Conservation (phyloP, 768 basidiomycete species). For the Suillus sp. region DNA sequence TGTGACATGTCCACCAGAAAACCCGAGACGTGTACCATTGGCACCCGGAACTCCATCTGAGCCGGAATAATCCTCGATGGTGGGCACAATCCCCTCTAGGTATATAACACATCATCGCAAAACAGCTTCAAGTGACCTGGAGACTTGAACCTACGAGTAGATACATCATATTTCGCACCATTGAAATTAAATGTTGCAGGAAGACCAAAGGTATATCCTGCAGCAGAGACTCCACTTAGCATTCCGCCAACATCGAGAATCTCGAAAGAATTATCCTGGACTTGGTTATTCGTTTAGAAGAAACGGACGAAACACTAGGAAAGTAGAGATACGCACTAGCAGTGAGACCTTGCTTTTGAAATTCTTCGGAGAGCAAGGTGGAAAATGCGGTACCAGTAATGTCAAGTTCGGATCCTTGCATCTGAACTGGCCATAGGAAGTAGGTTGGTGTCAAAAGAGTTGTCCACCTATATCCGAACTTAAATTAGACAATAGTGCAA, state of each 20-base stretch:
- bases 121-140: neutral
- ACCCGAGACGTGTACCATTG: conserved; percentile 4
- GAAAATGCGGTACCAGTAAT: conserved; percentile 14
- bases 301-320: neutral
- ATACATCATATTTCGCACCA: conserved; percentile 21
- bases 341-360: conserved; percentile 7
- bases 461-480: conserved; percentile 16
- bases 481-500: neutral
- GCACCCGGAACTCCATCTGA: neutral
- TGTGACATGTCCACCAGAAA: conserved; percentile 9
- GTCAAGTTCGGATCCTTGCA: conserved; percentile 15
- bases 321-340: conserved; percentile 6
- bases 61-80: conserved; percentile 7
- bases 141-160: neutral
- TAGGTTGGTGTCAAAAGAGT: conserved; percentile 16
- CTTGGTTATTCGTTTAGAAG: conserved; percentile 4
- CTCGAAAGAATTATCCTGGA: conserved; percentile 18
- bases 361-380: conserved; percentile 6
- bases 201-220: conserved; percentile 14
- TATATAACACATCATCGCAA: neutral
- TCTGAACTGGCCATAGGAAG: conserved; percentile 2
- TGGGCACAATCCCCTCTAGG: conserved; percentile 10
- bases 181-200: conserved; percentile 20
- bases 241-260: conserved; percentile 17
- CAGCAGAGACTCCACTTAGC: conserved; percentile 21